Evolutionary conservation across 108 stramenopile genomes (phyloP).

Genomic region (Cyclostephanos tholiformis): DNA sequence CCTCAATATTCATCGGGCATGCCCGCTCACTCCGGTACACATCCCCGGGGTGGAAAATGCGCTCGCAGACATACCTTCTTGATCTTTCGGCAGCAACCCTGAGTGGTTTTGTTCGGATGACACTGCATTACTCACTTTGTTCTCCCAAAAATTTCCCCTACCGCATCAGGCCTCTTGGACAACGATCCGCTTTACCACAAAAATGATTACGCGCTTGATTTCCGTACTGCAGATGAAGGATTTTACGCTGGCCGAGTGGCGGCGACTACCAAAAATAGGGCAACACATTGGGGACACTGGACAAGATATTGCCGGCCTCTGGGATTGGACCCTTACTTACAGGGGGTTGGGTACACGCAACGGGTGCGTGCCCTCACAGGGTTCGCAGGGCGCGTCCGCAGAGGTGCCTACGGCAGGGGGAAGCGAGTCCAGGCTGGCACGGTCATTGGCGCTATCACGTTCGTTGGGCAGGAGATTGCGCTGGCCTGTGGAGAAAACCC

Average conservation of each 20-base stretch:
- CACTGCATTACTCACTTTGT: constrained; percentile 5
- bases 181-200: not conserved
- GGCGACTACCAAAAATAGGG: not conserved
- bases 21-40: constrained; percentile 8
- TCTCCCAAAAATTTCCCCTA: constrained; percentile 4
- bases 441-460: constrained; percentile 15
- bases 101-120: constrained; percentile 12
- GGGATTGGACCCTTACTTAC: not conserved
- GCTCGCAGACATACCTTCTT: constrained; percentile 8
- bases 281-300: constrained; percentile 17
- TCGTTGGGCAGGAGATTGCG: constrained; percentile 20
- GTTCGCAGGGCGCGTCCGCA: not conserved
- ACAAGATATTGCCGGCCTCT: constrained; percentile 1
- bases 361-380: not conserved
- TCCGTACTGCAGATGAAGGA: constrained; percentile 12
- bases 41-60: constrained; percentile 10
- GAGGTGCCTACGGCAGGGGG: not conserved
- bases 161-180: constrained; percentile 27
- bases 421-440: constrained; percentile 13
- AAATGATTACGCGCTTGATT: constrained; percentile 13
- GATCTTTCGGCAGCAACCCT: constrained; percentile 18
- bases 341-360: not conserved
- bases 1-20: not conserved
- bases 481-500: constrained; percentile 14
- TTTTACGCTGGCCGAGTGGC: constrained; percentile 6